Evolutionary conservation across 1,139 yeast genomes (phyloP).

Genomic region (Suhomyces maxii): DNA sequence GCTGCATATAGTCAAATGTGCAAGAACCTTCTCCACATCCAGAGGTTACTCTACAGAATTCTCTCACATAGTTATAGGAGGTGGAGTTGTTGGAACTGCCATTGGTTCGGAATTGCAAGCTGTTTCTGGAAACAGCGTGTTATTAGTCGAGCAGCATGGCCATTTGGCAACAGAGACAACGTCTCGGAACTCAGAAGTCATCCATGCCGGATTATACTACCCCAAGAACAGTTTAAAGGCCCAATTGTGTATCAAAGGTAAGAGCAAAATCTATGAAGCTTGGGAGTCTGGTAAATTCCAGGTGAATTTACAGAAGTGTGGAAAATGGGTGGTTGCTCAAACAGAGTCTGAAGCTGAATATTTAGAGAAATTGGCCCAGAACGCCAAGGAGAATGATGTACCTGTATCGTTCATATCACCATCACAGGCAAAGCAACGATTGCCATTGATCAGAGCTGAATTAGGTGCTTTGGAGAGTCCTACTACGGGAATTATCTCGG

Average conservation of each 20-base stretch:
- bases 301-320: conserved; percentile 64
- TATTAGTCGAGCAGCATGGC: conserved; percentile 67
- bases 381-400: conserved; percentile 51
- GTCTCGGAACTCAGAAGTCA: conserved; percentile 85
- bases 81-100: conserved; percentile 85
- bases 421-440: conserved; percentile 42
- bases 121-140: conserved; percentile 46
- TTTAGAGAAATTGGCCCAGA: conserved; percentile 51
- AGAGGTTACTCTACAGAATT: conserved; percentile 45
- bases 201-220: conserved; percentile 87
- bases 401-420: conserved; percentile 59
- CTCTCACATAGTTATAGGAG: conserved; percentile 82
- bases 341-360: conserved; percentile 60
- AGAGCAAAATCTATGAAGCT: conserved; percentile 57
- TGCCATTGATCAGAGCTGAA: conserved; percentile 67
- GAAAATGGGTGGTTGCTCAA: conserved; percentile 90
- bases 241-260: conserved; percentile 71
- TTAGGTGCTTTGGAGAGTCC: conserved; percentile 73
- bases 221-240: conserved; percentile 70
- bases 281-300: conserved; percentile 43
- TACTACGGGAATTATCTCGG: conserved; percentile 80
- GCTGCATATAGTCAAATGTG: neutral
- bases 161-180: conserved; percentile 78
- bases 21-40: neutral
- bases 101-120: conserved; percentile 68